Percentiles rank a stretch among this genome's conserved stretches.
phyloP scores from a whole-genome alignment of 768 basidiomycete genomes.

The Lentinus brumalis region DNA sequence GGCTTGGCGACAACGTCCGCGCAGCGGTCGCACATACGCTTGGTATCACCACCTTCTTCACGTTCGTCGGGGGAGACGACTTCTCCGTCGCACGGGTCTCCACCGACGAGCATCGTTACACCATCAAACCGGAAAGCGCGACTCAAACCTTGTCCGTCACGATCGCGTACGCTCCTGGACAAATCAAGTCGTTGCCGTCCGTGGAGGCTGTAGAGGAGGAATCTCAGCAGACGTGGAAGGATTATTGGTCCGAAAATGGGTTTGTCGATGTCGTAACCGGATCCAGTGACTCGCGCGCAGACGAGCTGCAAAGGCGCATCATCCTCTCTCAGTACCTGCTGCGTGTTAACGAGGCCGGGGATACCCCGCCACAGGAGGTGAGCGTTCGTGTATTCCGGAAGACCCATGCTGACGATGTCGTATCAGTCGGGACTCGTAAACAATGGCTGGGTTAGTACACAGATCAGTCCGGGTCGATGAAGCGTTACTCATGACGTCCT shows the following conservation, averaged over 20 bases:
- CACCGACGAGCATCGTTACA: slow-evolving; percentile 48
- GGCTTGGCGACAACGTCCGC: slow-evolving; percentile 20
- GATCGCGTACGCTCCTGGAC: slow-evolving; percentile 35
- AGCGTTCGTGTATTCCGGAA: not conserved
- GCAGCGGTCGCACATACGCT: slow-evolving; percentile 48
- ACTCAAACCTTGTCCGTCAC: slow-evolving; percentile 37
- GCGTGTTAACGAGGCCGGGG: slow-evolving; percentile 60
- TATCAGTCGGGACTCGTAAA: slow-evolving; percentile 55
- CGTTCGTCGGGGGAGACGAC: slow-evolving; percentile 38
- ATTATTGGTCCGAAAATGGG: slow-evolving; percentile 50
- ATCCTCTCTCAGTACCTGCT: slow-evolving; percentile 58
- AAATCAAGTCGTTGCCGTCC: slow-evolving; percentile 22
- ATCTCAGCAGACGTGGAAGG: slow-evolving; percentile 44
- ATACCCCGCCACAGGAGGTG: slow-evolving; percentile 60
- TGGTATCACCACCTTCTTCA: slow-evolving; percentile 43
- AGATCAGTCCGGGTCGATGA: not conserved
- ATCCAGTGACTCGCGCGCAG: slow-evolving; percentile 50
- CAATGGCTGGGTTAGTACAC: slow-evolving; percentile 52
- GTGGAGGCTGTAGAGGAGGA: slow-evolving; percentile 34
- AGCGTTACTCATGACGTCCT: not conserved
- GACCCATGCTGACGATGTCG: slow-evolving; percentile 3
- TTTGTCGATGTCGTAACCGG: slow-evolving; percentile 56
- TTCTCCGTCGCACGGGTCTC: slow-evolving; percentile 46
- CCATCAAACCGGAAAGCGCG: slow-evolving; percentile 37
- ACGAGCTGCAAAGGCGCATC: slow-evolving; percentile 58